Evolutionary conservation across 768 basidiomycete species (phyloP).

Genomic region (Lentinula edodes): DNA sequence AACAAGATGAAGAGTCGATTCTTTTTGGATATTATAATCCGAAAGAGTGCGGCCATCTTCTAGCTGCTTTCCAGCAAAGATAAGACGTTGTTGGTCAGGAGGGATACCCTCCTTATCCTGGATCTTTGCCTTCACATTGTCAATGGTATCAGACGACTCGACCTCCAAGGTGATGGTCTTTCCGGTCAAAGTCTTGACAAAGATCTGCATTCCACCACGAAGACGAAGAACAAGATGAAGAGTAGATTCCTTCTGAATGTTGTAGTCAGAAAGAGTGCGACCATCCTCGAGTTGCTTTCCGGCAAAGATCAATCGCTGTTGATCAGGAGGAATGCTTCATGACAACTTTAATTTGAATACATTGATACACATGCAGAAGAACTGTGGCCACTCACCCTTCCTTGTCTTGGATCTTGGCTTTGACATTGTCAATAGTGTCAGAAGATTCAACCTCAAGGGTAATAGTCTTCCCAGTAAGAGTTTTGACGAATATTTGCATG

Average conservation of each 20-base stretch:
- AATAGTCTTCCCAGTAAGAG: slow-evolving; percentile 58
- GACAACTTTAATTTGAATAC: not conserved
- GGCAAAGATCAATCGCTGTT: slow-evolving; percentile 71
- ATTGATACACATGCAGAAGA: not conserved
- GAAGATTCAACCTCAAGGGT: not conserved
- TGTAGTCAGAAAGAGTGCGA: slow-evolving; percentile 1
- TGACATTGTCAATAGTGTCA: not conserved
- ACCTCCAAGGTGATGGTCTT: slow-evolving; percentile 73
- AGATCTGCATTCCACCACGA: slow-evolving; percentile 57
- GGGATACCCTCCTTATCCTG: slow-evolving; percentile 71
- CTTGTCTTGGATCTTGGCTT: slow-evolving; percentile 17
- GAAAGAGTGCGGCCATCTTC: slow-evolving; percentile 82
- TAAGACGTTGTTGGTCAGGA: slow-evolving; percentile 19
- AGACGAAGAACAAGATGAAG: slow-evolving; percentile 65
- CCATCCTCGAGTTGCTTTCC: slow-evolving; percentile 62
- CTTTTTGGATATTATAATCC: slow-evolving; percentile 68
- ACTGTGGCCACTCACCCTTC: slow-evolving; percentile 4
- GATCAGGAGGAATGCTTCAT: slow-evolving; percentile 57
- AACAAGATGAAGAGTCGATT: slow-evolving; percentile 56
- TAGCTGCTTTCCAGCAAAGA: slow-evolving; percentile 84
- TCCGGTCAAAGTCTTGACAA: slow-evolving; percentile 50
- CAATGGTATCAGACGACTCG: slow-evolving; percentile 24
- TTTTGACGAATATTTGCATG: slow-evolving; percentile 61
- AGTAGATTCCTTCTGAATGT: slow-evolving; percentile 46
- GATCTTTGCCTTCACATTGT: slow-evolving; percentile 59